These are phyloP conservation scores for Lathyrus oleraceus DNA, from an alignment of 306 rosid genomes.

Conservation along the genomic window DNA sequence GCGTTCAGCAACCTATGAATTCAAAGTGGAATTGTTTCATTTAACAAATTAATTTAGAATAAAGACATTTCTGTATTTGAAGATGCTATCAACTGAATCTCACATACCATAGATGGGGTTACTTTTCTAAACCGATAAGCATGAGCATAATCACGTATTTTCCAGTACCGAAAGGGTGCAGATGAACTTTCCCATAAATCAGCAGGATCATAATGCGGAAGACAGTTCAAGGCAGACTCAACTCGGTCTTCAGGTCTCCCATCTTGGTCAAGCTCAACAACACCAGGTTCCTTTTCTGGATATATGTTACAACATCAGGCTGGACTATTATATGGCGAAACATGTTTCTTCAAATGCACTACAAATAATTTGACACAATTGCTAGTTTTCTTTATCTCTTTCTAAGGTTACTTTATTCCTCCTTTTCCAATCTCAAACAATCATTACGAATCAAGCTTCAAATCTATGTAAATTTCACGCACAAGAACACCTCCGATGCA, in stretches of 20 bases:
- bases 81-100: constrained; percentile 27
- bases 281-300: constrained; percentile 68
- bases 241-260: constrained; percentile 78
- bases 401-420: background rate
- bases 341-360: constrained; percentile 27
- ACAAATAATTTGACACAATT: constrained; percentile 12
- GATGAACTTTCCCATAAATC: constrained; percentile 43
- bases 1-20: constrained; percentile 68
- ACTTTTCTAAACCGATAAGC: constrained; percentile 73
- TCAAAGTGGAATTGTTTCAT: constrained; percentile 17
- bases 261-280: constrained; percentile 62
- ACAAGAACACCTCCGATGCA: constrained; percentile 2
- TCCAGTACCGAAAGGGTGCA: constrained; percentile 74
- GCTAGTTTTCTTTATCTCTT: constrained; percentile 13
- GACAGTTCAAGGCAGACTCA: constrained; percentile 71
- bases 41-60: constrained; percentile 28
- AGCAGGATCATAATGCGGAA: constrained; percentile 72
- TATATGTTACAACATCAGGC: constrained; percentile 32
- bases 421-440: constrained; percentile 8
- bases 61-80: background rate
- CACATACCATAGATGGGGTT: constrained; percentile 73
- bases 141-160: constrained; percentile 90
- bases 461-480: background rate
- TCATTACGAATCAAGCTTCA: constrained; percentile 19
- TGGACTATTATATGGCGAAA: background rate